Conservation (phyloP, 2,329 filamentous ascomycete genomes). For the Lasiodiplodia hormozganensis region DNA sequence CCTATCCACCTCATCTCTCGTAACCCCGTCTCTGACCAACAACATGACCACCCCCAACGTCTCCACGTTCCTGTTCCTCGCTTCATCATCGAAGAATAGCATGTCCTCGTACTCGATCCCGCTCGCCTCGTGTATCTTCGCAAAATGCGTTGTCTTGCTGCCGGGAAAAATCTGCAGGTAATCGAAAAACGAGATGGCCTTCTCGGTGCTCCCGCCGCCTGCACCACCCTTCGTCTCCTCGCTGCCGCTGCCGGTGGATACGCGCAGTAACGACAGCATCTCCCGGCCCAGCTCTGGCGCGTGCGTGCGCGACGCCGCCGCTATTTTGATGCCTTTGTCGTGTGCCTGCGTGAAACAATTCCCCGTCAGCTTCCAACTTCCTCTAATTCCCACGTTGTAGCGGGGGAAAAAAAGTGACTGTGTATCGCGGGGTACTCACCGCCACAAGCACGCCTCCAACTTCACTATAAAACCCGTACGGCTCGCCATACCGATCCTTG, state of each 20-base stretch:
- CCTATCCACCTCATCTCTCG: conserved; percentile 75
- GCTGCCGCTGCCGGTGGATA: conserved; percentile 59
- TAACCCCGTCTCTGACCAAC: conserved; percentile 80
- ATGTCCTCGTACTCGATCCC: conserved; percentile 80
- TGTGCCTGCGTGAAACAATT: background rate
- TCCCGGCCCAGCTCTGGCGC: conserved; percentile 81
- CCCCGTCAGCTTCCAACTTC: background rate
- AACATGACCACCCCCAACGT: conserved; percentile 83
- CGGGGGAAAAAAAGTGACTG: background rate
- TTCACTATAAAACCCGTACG: conserved; percentile 56
- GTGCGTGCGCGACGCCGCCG: conserved; percentile 79
- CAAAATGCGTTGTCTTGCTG: conserved; percentile 86
- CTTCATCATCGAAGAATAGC: conserved; percentile 96
- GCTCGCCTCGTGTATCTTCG: conserved; percentile 72
- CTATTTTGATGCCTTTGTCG: conserved; percentile 63
- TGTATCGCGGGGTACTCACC: conserved; percentile 35
- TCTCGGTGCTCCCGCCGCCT: conserved; percentile 22
- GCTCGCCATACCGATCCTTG: conserved; percentile 58
- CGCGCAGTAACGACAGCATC: conserved; percentile 76
- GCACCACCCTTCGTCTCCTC: conserved; percentile 37
- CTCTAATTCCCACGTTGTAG: background rate
- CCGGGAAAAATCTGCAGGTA: conserved; percentile 71
- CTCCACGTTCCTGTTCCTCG: conserved; percentile 82
- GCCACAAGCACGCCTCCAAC: conserved; percentile 50
- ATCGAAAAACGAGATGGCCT: conserved; percentile 61